Evolutionary conservation across 2,329 filamentous ascomycete genomes (phyloP), one percentile per base, ranked within the genome.

Genomic region (Phaeosphaeriaceae sp.): DNA sequence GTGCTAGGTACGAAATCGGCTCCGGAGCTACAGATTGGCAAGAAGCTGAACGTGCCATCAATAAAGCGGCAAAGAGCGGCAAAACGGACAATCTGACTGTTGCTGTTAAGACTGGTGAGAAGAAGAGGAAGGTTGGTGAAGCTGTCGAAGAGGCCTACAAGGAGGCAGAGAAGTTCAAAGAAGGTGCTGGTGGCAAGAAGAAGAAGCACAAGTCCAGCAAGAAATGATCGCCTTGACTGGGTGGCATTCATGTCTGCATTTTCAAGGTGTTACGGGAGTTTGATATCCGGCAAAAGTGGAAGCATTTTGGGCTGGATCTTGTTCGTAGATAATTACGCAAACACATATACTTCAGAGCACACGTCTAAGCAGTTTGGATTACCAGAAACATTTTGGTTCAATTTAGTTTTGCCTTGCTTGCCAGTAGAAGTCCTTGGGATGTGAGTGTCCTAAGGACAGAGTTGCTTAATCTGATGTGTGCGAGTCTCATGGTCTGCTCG

Each of bases 91-190:
- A 84, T 69, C 83, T 84, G 17, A 89, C 88, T 0, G 92, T 97
- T 25, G 93, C 91, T 73, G 87, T 98, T 54, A 95, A 93, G 83
- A 87, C 88, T n/a, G 82, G 82, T 57, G 92, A 93, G 58, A 73
- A 73, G 62, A 94, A 95, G 83, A 84, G 92, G 68, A 96, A 96
- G 80, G 90, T 87, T 50, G 81, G 81, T 7, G 83, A 85, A 66
- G 79, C 82, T 0, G 79, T 84, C 2, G 81, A 80, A 24, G 83
- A 85, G 53, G 81, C 83, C 7, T 70, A 71, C 50, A 75, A 75
- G 54, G 77, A 79, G 56, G 75, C 67, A 0, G 71, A 75, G 53
- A 73, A 74, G 61, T 60, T 69, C 48, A 75, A 71, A 36, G 76
- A 78, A 31, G 60, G 69, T 22, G 74, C 71, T n/a, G 51, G 47